These are phyloP conservation scores for Jatropha curcas DNA, from an alignment of 345 rosid species.

Conservation along the genomic window DNA sequence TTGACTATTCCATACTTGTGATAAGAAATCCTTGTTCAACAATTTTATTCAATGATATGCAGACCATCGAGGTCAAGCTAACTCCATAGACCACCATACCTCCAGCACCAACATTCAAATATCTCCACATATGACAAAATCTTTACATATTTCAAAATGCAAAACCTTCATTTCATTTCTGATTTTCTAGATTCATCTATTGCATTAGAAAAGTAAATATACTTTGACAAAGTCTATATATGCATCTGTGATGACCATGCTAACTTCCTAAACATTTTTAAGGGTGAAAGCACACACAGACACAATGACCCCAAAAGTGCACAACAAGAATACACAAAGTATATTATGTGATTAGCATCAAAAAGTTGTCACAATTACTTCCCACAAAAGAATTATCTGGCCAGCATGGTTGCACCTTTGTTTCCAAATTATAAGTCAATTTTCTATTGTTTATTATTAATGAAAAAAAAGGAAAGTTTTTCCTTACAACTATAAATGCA, in stretches of 20 bases:
- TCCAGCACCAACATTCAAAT: neutral
- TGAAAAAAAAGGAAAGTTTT: neutral
- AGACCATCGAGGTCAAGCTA: neutral
- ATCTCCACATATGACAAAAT: neutral
- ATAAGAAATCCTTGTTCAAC: neutral
- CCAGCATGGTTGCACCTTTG: constrained; percentile 1
- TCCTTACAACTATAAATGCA: neutral
- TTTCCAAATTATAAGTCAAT: neutral
- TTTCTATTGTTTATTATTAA: neutral
- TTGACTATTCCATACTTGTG: neutral
- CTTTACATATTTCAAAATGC: neutral
- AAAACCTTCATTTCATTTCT: neutral
- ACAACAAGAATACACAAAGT: neutral
- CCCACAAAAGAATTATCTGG: neutral
- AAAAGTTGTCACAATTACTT: neutral
- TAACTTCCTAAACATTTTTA: neutral
- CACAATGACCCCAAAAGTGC: neutral
- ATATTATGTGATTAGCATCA: too few relatives aligned
- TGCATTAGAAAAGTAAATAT: neutral
- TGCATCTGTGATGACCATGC: neutral
- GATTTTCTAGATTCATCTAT: neutral
- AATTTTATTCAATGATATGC: neutral
- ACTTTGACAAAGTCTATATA: neutral
- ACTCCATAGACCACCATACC: neutral
- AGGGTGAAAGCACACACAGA: neutral